Evolutionary conservation across 257 asterid species (phyloP), one percentile per base, ranked within the genome.

Genomic region (Rauvolfia tetraphylla): DNA sequence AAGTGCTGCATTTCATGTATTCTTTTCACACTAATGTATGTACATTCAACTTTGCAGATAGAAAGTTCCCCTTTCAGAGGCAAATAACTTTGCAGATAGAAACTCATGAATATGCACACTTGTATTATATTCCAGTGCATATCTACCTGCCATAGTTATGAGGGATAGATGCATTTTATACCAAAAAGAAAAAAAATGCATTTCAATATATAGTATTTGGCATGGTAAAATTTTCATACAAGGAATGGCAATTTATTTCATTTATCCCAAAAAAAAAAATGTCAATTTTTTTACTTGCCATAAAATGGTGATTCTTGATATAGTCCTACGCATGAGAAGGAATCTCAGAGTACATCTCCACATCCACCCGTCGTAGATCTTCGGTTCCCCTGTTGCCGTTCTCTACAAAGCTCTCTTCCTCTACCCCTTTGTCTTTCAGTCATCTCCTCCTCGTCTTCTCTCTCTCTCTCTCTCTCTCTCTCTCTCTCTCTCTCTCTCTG

Each of bases 291-390:
- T 14, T 36, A 11, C 23, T 61, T 62, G 62, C 29, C n/a, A 71
- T 56, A 71, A 71, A 49, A 36, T 27, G 59, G 4, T 33, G 42
- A 29, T 20, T 75, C 38, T 59, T 44, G 63, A 10, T 59, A 20
- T 36, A 66, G 31, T 46, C 31, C 71, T 38, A 53, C 29, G 22
- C 67, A 41, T 41, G 48, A 54, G 53, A 10, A 39, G 70, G 75
- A 68, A 56, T 76, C 71, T 31, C 5, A 34, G 27, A 69, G 39
- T 22, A 53, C 59, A 53, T 18, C 10, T 25, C 41, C 70, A 68
- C 54, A 49, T 76, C 74, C 41, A 77, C 78, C 78, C 25, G 36
- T 68, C 65, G 18, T 58, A 77, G 46, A 77, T 70, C 71, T 58
- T 46, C 56, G 59, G 48, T 49, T 51, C 57, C 20, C 9, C 17